phyloP scores from a whole-genome alignment of 768 basidiomycete genomes.

The Mycena leptocephala region DNA sequence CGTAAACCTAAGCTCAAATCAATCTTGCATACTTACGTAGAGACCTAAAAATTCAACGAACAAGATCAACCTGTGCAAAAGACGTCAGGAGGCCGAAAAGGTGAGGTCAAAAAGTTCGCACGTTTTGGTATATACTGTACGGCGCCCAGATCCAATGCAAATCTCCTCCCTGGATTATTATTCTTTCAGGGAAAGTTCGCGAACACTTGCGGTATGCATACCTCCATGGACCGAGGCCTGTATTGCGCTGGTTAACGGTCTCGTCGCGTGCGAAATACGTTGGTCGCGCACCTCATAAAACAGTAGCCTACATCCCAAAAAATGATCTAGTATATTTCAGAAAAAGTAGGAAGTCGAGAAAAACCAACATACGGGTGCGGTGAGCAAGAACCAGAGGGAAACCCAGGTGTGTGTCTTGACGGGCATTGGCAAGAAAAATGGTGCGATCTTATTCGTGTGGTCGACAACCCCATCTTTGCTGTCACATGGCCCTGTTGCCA shows the following conservation, averaged over 20 bases:
- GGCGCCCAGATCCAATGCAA: constrained; percentile 95
- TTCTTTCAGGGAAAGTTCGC: neutral
- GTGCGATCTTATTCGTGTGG: constrained; percentile 9
- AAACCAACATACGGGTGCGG: constrained; percentile 56
- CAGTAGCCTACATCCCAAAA: constrained; percentile 90
- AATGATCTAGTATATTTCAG: constrained; percentile 57
- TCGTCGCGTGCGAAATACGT: constrained; percentile 9
- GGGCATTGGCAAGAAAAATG: constrained; percentile 55
- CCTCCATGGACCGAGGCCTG: constrained; percentile 88
- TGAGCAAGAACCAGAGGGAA: constrained; percentile 79
- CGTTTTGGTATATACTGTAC: constrained; percentile 84
- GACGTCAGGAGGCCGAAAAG: constrained; percentile 31
- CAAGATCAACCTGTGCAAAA: constrained; percentile 52
- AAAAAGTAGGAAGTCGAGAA: neutral
- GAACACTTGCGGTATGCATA: constrained; percentile 33
- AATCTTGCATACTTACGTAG: constrained; percentile 41
- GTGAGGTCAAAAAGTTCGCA: constrained; percentile 44
- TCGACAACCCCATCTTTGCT: neutral
- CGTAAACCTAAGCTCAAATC: constrained; percentile 69
- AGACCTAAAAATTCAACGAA: constrained; percentile 33
- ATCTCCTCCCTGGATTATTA: constrained; percentile 81
- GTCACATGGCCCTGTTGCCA: constrained; percentile 17
- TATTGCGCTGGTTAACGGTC: neutral
- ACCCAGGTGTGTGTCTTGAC: constrained; percentile 72
- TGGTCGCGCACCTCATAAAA: constrained; percentile 75